These are phyloP conservation scores for Schwanniomyces polymorphus DNA, from an alignment of 805 yeast species.

Conservation along the genomic window DNA sequence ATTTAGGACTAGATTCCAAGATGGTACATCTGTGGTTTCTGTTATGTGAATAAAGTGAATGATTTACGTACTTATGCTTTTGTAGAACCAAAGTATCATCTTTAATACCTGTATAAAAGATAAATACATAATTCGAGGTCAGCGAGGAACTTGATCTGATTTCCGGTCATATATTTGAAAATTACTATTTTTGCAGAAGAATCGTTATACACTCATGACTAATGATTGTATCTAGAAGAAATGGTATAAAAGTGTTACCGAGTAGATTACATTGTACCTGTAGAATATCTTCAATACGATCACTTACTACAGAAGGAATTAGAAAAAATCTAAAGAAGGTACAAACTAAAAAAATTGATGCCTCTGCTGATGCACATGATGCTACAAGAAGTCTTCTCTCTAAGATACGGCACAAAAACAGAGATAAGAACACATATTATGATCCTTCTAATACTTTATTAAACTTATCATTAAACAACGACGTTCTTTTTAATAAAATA, in stretches of 20 bases:
- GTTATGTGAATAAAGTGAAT: conserved; percentile 44
- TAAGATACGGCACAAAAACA: conserved; percentile 3
- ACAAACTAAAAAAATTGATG: background rate
- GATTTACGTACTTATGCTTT: background rate
- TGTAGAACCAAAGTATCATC: background rate
- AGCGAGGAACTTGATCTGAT: background rate
- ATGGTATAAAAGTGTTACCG: background rate
- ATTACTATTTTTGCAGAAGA: background rate
- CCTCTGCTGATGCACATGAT: background rate
- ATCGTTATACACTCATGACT: background rate
- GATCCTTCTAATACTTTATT: conserved; percentile 24
- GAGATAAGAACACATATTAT: conserved; percentile 5
- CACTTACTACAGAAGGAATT: background rate
- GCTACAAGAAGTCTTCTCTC: conserved; percentile 3
- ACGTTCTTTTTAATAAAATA: conserved; percentile 16
- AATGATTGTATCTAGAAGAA: background rate
- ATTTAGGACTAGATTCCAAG: conserved; percentile 91
- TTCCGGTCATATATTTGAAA: background rate
- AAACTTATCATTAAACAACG: conserved; percentile 18
- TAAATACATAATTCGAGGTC: background rate
- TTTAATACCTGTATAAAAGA: background rate
- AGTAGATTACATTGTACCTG: background rate
- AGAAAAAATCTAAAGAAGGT: background rate
- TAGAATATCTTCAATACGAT: background rate
- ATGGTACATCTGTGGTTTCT: conserved; percentile 91